Evolutionary conservation across 1,284 basidiomycete genomes (phyloP).

Genomic region (Tilletia indica): DNA sequence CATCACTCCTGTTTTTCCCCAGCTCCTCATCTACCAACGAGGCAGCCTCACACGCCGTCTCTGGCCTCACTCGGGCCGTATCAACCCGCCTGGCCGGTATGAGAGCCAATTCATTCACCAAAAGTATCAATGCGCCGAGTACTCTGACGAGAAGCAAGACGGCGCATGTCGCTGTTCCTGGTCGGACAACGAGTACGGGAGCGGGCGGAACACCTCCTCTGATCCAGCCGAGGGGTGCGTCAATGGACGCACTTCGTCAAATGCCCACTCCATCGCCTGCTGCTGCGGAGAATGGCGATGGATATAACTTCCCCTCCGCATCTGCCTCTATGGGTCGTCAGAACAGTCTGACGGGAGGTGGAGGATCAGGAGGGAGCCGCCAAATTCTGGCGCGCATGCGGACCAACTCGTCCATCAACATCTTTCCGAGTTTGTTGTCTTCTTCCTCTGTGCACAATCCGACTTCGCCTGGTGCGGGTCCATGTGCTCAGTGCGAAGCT

Average conservation of each 20-base stretch:
- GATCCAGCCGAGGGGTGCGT: background rate
- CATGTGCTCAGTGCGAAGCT: constrained; percentile 21
- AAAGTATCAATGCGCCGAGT: background rate
- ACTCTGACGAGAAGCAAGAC: background rate
- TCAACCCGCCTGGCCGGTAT: constrained; percentile 14
- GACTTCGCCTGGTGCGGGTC: constrained; percentile 20
- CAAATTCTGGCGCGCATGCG: constrained; percentile 2
- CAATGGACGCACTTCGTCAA: background rate
- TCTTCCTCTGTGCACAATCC: background rate
- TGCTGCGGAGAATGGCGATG: background rate
- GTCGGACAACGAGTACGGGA: background rate
- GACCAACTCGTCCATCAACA: background rate
- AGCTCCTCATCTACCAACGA: constrained; percentile 7
- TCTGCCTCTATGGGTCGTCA: background rate
- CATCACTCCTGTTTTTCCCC: background rate
- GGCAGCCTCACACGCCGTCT: constrained; percentile 3
- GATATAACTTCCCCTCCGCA: background rate
- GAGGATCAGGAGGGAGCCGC: background rate
- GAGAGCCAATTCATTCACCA: background rate
- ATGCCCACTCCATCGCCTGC: background rate
- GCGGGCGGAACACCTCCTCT: background rate
- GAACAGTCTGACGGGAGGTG: background rate
- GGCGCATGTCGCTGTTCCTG: background rate
- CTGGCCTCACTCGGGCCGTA: constrained; percentile 14
- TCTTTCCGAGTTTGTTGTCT: background rate